Conservation (phyloP, 768 basidiomycete species). For the Coprinopsis cinerea region DNA sequence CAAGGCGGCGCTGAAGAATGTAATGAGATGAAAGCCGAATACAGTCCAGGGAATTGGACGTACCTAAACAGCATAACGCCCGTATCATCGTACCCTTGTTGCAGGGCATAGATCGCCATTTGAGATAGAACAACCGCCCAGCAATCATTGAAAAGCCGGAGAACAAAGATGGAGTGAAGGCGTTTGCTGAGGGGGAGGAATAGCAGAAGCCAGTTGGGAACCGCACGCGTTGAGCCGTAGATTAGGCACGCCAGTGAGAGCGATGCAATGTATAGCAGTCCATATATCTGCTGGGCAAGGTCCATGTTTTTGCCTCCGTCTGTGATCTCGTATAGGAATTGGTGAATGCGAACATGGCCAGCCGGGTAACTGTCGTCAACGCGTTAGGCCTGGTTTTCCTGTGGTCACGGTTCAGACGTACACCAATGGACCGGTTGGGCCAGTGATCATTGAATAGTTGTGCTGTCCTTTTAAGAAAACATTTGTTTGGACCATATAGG, state of each 20-base stretch:
- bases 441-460: conserved; percentile 75
- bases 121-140: conserved; percentile 71
- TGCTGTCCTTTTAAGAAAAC: conserved; percentile 76
- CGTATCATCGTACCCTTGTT: conserved; percentile 49
- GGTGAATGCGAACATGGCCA: conserved; percentile 83
- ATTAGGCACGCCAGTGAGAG: conserved; percentile 61
- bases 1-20: conserved; percentile 55
- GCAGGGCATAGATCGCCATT: conserved; percentile 61
- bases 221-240: conserved; percentile 52
- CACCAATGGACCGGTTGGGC: conserved; percentile 94
- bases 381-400: conserved; percentile 3
- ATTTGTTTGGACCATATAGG: conserved; percentile 87
- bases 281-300: conserved; percentile 76
- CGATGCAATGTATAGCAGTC: conserved; percentile 61
- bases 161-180: conserved; percentile 86
- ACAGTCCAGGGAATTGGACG: conserved; percentile 16
- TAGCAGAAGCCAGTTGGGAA: conserved; percentile 69
- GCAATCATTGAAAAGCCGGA: conserved; percentile 94
- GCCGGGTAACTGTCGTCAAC: conserved; percentile 75
- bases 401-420: conserved; percentile 31
- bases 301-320: conserved; percentile 52
- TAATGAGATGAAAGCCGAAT: conserved; percentile 8
- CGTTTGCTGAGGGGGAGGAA: conserved; percentile 86
- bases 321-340: conserved; percentile 59
- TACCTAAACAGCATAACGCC: conserved; percentile 74